A percentile compares a stretch with the other conserved stretches of the same genome.
These are phyloP conservation scores for Linnemannia exigua DNA, from an alignment of 192 early-diverging fungal species.

Conservation along the genomic window DNA sequence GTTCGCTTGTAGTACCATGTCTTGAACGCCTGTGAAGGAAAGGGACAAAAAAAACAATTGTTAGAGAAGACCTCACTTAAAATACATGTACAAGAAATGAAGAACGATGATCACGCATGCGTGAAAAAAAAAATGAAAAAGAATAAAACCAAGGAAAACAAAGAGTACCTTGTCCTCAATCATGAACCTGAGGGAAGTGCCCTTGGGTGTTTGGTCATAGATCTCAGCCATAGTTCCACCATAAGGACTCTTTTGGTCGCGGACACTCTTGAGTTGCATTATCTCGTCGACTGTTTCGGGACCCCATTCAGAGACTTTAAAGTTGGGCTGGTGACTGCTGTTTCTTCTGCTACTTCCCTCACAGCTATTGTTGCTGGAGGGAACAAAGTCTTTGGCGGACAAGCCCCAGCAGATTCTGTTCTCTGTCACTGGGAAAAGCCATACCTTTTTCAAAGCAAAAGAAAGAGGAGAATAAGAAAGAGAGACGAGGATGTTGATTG, in stretches of 20 bases:
- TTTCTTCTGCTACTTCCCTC: not conserved
- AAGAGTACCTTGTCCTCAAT: conserved; percentile 40
- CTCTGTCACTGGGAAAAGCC: conserved; percentile 27
- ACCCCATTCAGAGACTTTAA: conserved; percentile 38
- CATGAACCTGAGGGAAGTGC: conserved; percentile 15
- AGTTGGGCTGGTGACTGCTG: conserved; percentile 10
- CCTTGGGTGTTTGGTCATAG: conserved; percentile 39
- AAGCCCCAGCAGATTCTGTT: conserved; percentile 37
- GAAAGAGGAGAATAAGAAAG: not conserved
- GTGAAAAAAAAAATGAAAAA: too few species aligned
- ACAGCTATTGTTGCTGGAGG: not conserved
- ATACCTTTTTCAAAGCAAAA: conserved; percentile 7
- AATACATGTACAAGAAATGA: not conserved
- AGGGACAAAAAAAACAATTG: not conserved
- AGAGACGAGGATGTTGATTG: not conserved
- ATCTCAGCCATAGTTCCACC: conserved; percentile 21
- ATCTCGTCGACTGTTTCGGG: conserved; percentile 28
- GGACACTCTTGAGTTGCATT: conserved; percentile 13
- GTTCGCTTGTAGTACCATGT: conserved; percentile 42
- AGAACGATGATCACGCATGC: not conserved
- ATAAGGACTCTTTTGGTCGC: conserved; percentile 27
- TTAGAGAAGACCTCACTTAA: not conserved
- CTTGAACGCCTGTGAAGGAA: conserved; percentile 9
- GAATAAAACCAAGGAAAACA: not conserved
- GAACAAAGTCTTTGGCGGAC: not conserved